Percentiles rank a stretch among this genome's conserved stretches.
phyloP scores from a whole-genome alignment of 306 rosid genomes.

The Begonia fuchsioides region DNA sequence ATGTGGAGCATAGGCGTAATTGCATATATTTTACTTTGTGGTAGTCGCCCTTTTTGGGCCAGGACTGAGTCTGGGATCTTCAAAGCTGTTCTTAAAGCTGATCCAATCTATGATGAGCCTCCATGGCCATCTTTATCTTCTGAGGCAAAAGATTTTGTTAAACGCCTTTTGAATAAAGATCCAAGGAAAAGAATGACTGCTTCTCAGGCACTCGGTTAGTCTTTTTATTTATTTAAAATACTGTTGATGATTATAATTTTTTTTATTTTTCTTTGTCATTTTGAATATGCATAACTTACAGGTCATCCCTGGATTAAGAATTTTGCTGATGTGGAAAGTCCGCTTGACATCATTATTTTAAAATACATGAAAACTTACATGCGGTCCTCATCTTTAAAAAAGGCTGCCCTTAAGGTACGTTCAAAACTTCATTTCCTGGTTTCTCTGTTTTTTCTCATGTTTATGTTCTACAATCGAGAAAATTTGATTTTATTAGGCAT shows the following conservation, averaged over 20 bases:
- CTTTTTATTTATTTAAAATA: slow-evolving; percentile 4
- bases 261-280: slow-evolving; percentile 11
- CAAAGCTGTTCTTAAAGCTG: slow-evolving; percentile 77
- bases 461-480: too few species aligned
- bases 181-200: slow-evolving; percentile 90
- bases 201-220: slow-evolving; percentile 72
- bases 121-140: slow-evolving; percentile 88
- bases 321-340: slow-evolving; percentile 42
- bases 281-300: slow-evolving; percentile 20
- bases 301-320: slow-evolving; percentile 87
- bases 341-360: slow-evolving; percentile 61
- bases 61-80: too few species aligned
- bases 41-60: too few species aligned
- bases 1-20: too few species aligned
- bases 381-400: slow-evolving; percentile 78
- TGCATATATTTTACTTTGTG: too few species aligned
- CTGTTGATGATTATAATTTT: slow-evolving; percentile 5
- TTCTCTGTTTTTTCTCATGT: too few species aligned
- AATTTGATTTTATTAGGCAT: slow-evolving; percentile 7
- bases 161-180: slow-evolving; percentile 72
- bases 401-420: slow-evolving; percentile 85
- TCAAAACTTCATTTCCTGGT: too few species aligned
- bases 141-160: slow-evolving; percentile 73
- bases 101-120: slow-evolving; percentile 69
- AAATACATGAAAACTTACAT: slow-evolving; percentile 78